Percentiles rank a stretch among this genome's conserved stretches.
These are phyloP conservation scores for Stramenopiles sp. DNA, from an alignment of 352 stramenopile genomes.

Conservation along the genomic window DNA sequence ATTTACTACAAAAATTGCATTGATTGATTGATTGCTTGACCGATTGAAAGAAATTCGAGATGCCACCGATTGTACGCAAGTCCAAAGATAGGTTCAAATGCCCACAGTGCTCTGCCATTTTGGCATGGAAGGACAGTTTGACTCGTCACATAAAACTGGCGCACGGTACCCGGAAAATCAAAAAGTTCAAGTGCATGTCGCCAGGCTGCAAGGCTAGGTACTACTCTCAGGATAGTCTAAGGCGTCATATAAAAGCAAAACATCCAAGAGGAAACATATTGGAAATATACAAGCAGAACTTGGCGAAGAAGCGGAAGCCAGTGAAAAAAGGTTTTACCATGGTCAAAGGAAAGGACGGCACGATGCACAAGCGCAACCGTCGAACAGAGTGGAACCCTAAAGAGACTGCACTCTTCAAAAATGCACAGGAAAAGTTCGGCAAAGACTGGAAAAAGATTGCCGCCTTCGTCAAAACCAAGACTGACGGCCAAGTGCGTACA, in stretches of 20 bases:
- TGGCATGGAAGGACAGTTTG: conserved; percentile 9
- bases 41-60: no score
- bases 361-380: neutral
- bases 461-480: neutral
- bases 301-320: neutral
- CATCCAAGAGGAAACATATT: neutral
- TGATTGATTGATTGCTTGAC: no score
- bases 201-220: neutral
- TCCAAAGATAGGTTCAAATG: neutral
- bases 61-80: neutral
- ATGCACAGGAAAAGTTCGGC: neutral
- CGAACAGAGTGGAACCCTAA: neutral
- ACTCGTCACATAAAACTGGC: neutral
- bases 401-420: neutral
- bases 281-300: neutral
- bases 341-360: neutral
- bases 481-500: neutral
- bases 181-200: neutral
- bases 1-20: no score
- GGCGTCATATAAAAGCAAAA: conserved; percentile 7
- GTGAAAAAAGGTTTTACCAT: neutral
- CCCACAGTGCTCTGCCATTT: neutral
- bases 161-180: neutral
- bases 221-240: neutral
- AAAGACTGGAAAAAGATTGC: conserved; percentile 12